A percentile compares a stretch with the other conserved stretches of the same genome.
phyloP scores from a whole-genome alignment of 163 green algal species.

The Trebouxiophyceae sp. region DNA sequence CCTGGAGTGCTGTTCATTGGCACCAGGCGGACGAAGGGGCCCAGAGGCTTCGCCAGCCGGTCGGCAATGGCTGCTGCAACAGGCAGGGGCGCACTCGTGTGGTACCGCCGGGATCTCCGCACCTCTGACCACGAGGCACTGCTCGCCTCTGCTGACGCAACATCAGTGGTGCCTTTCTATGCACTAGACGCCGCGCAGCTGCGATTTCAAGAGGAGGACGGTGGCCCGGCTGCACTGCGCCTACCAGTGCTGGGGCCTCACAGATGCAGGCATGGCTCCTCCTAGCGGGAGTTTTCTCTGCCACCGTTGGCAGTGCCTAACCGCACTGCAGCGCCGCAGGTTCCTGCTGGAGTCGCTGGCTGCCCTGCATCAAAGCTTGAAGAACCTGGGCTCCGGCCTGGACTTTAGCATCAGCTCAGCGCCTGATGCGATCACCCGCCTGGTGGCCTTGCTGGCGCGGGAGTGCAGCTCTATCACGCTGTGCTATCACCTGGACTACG shows the following conservation, averaged over 20 bases:
- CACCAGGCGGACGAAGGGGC: no score
- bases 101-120: conserved; percentile 4
- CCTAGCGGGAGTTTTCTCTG: no score
- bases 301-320: no score
- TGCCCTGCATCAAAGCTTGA: background rate
- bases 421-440: background rate
- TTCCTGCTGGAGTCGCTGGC: conserved; percentile 5
- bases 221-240: no score
- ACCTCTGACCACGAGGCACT: conserved; percentile 5
- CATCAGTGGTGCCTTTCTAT: no score
- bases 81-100: background rate
- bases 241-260: background rate
- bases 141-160: background rate
- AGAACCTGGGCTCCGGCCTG: background rate
- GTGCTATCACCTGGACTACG: background rate
- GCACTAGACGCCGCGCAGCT: no score
- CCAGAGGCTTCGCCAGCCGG: no score
- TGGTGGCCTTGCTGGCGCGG: background rate
- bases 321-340: no score
- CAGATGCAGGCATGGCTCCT: no score
- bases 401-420: background rate
- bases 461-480: background rate
- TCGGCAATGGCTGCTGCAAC: no score
- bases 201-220: no score
- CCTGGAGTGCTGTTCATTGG: no score